Conservation (phyloP, 2,329 filamentous ascomycete genomes). For the Lachnellula subtilissima region DNA sequence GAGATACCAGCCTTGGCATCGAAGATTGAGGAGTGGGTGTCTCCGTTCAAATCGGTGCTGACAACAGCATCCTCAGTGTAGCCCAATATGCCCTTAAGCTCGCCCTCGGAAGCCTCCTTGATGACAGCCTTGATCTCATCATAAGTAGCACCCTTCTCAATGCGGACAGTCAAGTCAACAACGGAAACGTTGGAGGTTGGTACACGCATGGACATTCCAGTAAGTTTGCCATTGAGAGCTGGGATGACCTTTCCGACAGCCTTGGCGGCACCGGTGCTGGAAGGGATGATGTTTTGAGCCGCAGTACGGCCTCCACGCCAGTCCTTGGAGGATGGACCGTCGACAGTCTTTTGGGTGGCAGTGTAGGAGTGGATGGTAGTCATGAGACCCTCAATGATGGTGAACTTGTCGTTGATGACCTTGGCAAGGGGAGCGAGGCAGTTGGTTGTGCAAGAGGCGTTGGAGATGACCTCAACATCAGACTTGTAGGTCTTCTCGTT, state of each 20-base stretch:
- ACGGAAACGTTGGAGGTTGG: conserved; percentile 98
- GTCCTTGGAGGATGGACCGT: conserved; percentile 96
- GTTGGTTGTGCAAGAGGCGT: conserved; percentile 99
- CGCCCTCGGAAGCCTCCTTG: conserved; percentile 79
- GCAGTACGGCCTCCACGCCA: conserved; percentile 98
- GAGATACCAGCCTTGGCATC: conserved; percentile 99
- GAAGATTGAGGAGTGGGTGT: conserved; percentile 94
- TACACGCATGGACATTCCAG: conserved; percentile 99
- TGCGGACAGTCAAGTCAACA: conserved; percentile 90
- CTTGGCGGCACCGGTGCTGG: conserved; percentile 98
- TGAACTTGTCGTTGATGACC: conserved; percentile 98
- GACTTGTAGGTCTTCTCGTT: conserved; percentile 93
- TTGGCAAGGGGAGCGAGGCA: conserved; percentile 99
- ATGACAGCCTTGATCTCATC: conserved; percentile 90
- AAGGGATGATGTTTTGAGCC: conserved; percentile 99
- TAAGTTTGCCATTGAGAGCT: conserved; percentile 97
- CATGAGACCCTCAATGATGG: conserved; percentile 98
- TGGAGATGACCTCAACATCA: conserved; percentile 91
- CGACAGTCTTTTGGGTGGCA: conserved; percentile 98
- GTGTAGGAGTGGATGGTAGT: conserved; percentile 99
- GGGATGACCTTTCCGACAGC: conserved; percentile 99
- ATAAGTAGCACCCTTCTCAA: conserved; percentile 84
- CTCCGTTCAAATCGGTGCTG: conserved; percentile 89
- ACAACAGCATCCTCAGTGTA: conserved; percentile 98
- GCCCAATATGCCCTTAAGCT: conserved; percentile 83